Evolutionary conservation across 495 filamentous ascomycete species (phyloP).

Genomic region (Achaetomiella virescens): DNA sequence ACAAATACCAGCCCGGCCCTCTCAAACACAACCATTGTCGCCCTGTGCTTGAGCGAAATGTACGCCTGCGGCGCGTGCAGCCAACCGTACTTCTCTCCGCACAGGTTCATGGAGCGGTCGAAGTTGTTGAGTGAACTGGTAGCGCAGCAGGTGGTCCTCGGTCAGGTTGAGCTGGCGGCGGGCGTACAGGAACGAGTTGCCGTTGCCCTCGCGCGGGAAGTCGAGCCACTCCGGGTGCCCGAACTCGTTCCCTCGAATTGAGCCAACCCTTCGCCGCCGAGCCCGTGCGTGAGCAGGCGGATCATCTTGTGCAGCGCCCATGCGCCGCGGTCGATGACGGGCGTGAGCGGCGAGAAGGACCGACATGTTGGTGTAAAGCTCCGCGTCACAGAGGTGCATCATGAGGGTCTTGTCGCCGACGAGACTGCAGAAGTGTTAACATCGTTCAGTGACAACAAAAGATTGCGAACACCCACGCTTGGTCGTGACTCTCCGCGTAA

Average conservation of each 20-base stretch:
- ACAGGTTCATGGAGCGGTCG: slow-evolving; percentile 82
- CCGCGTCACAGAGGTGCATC: slow-evolving; percentile 96
- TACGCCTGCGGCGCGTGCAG: slow-evolving; percentile 81
- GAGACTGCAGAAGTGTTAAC: slow-evolving; percentile 54
- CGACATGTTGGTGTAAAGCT: slow-evolving; percentile 98
- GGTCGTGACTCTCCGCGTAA: slow-evolving; percentile 94
- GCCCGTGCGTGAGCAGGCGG: slow-evolving; percentile 80
- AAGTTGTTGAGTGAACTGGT: slow-evolving; percentile 92
- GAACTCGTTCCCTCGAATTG: slow-evolving; percentile 99
- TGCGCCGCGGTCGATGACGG: slow-evolving; percentile 88
- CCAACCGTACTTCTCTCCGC: slow-evolving; percentile 89
- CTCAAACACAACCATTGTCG: slow-evolving; percentile 97
- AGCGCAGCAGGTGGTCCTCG: slow-evolving; percentile 78
- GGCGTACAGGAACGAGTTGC: slow-evolving; percentile 96
- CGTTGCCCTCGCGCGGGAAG: slow-evolving; percentile 90
- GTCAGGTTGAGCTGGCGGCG: slow-evolving; percentile 90
- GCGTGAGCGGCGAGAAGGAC: slow-evolving; percentile 71
- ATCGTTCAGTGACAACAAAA: background rate
- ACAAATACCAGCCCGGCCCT: slow-evolving; percentile 83
- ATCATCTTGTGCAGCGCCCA: slow-evolving; percentile 95
- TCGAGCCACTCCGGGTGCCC: slow-evolving; percentile 99
- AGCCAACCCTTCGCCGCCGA: slow-evolving; percentile 96
- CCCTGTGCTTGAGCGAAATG: slow-evolving; percentile 84
- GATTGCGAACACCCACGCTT: slow-evolving; percentile 65
- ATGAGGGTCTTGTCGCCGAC: slow-evolving; percentile 95